Percentiles rank a stretch among this genome's conserved stretches.
Evolutionary conservation across 805 yeast genomes (phyloP).

Genomic region (Metschnikowia kunwiensis): DNA sequence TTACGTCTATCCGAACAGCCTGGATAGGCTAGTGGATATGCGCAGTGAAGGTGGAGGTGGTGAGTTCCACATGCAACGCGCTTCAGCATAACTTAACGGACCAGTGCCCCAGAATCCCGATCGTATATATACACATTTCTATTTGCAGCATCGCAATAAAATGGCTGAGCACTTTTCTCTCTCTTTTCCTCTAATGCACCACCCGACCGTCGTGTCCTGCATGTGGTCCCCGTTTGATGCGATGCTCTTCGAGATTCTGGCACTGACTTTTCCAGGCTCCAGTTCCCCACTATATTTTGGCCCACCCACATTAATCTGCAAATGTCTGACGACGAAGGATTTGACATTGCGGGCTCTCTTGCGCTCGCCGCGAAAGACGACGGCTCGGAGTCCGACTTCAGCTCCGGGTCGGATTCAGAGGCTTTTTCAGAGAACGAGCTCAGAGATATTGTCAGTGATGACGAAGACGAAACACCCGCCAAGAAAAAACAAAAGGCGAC

Average conservation of each 20-base stretch:
- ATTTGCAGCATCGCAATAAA: too few species aligned
- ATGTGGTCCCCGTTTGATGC: slow-evolving; percentile 11
- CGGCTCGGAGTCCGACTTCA: slow-evolving; percentile 19
- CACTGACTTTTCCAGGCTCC: neutral
- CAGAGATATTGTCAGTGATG: slow-evolving; percentile 50
- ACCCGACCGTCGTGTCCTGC: too few species aligned
- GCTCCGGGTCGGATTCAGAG: slow-evolving; percentile 4
- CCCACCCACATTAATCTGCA: neutral
- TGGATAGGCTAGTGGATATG: too few species aligned
- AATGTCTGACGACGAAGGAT: slow-evolving; percentile 43
- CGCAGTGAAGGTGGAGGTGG: too few species aligned
- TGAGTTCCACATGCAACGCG: too few species aligned
- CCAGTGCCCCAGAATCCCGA: too few species aligned
- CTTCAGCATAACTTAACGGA: too few species aligned
- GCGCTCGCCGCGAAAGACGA: slow-evolving; percentile 44
- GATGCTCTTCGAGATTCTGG: slow-evolving; percentile 20
- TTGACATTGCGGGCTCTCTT: slow-evolving; percentile 61
- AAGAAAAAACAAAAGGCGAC: slow-evolving; percentile 26
- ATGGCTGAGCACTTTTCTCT: too few species aligned
- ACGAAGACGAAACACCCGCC: slow-evolving; percentile 25
- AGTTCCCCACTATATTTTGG: too few species aligned
- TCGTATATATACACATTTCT: too few species aligned
- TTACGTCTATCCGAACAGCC: too few species aligned
- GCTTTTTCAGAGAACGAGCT: slow-evolving; percentile 18
- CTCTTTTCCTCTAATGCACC: too few species aligned